These are phyloP conservation scores for Leccinum rimulosum DNA, from an alignment of 768 basidiomycete genomes.

Conservation along the genomic window DNA sequence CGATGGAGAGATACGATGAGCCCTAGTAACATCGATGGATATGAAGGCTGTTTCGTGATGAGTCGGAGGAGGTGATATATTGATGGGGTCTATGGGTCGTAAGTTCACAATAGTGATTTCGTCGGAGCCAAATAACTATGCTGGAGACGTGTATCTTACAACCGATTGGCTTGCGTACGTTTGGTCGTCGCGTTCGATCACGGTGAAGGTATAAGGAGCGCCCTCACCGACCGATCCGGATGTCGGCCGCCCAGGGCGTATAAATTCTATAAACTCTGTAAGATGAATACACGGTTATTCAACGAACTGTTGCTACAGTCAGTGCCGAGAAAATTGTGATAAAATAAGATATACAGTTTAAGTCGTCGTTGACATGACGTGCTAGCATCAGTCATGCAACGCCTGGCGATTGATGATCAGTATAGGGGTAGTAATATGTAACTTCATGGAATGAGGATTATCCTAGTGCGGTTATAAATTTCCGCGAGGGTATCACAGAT, in stretches of 20 bases:
- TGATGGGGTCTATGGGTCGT: neutral
- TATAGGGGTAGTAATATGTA: neutral
- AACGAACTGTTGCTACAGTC: conserved; percentile 22
- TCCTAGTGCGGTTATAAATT: neutral
- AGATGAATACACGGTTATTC: conserved; percentile 3
- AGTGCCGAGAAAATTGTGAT: neutral
- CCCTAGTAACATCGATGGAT: conserved; percentile 58
- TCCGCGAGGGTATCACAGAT: neutral
- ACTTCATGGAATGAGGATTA: neutral
- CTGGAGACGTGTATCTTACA: neutral
- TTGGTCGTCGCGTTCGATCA: neutral
- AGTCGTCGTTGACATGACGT: neutral
- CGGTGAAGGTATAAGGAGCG: neutral
- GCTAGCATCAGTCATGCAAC: conserved; percentile 1
- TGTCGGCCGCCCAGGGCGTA: neutral
- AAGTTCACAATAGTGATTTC: neutral
- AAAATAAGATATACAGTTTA: conserved; percentile 1
- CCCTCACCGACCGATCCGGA: neutral
- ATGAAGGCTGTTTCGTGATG: conserved; percentile 87
- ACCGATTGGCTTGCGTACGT: neutral
- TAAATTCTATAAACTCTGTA: neutral
- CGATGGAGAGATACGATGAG: conserved; percentile 86
- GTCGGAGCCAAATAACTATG: neutral
- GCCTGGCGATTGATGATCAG: neutral
- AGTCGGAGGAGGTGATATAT: conserved; percentile 50